These are phyloP conservation scores for Melaleuca quinquenervia DNA, from an alignment of 345 rosid species.

Conservation along the genomic window DNA sequence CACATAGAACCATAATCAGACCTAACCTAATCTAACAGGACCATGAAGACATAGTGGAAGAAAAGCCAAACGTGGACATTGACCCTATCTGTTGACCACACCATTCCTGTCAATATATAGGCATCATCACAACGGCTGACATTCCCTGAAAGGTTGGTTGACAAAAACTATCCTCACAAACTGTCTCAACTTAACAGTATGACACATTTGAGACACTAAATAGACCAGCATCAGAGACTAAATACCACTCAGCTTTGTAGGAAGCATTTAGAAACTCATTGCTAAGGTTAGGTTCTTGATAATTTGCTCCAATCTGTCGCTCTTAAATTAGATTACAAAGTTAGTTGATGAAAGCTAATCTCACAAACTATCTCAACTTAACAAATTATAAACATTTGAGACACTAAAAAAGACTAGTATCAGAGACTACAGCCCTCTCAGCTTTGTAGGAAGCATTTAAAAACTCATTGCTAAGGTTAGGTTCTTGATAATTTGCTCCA, in stretches of 20 bases:
- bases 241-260: background rate
- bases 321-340: background rate
- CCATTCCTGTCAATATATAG: background rate
- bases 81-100: background rate
- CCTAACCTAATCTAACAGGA: background rate
- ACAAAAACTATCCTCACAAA: background rate
- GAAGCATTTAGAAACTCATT: background rate
- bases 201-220: background rate
- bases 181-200: background rate
- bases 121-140: background rate
- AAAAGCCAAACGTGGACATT: background rate
- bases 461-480: background rate
- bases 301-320: background rate
- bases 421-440: background rate
- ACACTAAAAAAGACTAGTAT: background rate
- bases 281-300: background rate
- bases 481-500: background rate
- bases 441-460: background rate
- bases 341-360: background rate
- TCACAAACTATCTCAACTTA: background rate
- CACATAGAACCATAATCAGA: background rate
- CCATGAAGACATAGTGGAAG: background rate
- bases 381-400: background rate
- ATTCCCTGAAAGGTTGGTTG: background rate
- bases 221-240: background rate